A percentile compares a stretch with the other conserved stretches of the same genome.
Conservation (phyloP, 2,329 filamentous ascomycete species). For the Magnaporthales sp. region DNA sequence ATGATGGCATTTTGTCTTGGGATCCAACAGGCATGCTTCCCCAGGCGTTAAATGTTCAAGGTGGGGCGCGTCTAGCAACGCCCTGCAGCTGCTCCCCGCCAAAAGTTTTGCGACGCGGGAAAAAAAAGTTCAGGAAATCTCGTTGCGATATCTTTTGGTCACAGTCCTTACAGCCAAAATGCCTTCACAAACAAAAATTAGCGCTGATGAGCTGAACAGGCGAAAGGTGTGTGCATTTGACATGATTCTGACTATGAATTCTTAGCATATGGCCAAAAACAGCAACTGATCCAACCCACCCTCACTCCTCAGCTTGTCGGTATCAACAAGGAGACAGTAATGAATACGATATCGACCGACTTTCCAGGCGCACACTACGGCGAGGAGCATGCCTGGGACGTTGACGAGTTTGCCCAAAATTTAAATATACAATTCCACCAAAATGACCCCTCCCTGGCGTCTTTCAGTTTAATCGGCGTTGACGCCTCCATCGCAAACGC, state of each 20-base stretch:
- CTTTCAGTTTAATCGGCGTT: conserved; percentile 85
- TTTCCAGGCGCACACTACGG: conserved; percentile 86
- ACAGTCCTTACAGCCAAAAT: background rate
- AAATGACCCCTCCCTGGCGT: conserved; percentile 66
- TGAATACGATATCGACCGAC: conserved; percentile 80
- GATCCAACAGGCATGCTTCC: background rate
- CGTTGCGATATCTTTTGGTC: background rate
- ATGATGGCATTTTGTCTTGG: background rate
- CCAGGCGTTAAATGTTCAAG: background rate
- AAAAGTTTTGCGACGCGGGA: conserved; percentile 4
- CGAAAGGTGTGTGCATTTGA: conserved; percentile 43
- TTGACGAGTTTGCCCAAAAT: conserved; percentile 30
- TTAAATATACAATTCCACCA: conserved; percentile 67
- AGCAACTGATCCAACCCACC: background rate
- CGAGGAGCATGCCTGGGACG: conserved; percentile 56
- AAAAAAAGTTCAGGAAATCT: conserved; percentile 1
- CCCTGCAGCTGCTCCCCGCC: conserved; percentile 1
- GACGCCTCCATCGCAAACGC: conserved; percentile 94
- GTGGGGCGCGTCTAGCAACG: background rate
- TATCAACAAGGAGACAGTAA: conserved; percentile 84
- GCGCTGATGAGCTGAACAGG: conserved; percentile 47
- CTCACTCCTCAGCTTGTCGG: conserved; percentile 57
- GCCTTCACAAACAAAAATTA: conserved; percentile 30
- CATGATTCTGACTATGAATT: background rate
- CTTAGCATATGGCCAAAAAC: background rate